phyloP scores from a whole-genome alignment of 768 basidiomycete species.

The Tulasnella sp. region DNA sequence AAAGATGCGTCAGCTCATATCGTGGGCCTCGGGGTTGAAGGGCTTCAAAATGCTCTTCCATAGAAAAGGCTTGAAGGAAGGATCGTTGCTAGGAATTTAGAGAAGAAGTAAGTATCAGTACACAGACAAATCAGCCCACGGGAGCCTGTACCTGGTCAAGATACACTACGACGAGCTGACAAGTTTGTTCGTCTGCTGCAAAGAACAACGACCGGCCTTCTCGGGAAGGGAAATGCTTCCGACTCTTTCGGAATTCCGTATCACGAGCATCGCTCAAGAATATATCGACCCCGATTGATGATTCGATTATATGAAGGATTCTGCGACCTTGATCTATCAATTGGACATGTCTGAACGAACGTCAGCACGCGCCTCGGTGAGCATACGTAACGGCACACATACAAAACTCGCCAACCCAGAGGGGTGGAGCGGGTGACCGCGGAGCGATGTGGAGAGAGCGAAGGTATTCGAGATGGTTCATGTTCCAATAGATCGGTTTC shows the following conservation, averaged over 20 bases:
- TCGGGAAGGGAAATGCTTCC: not conserved
- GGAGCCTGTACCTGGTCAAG: not conserved
- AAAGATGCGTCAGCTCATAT: constrained; percentile 53
- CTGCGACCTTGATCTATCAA: not conserved
- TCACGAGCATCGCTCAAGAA: not conserved
- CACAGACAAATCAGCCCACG: not conserved
- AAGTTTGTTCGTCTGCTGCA: constrained; percentile 58
- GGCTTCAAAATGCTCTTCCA: constrained; percentile 50
- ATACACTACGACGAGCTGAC: constrained; percentile 47
- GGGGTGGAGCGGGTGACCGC: too few relatives aligned
- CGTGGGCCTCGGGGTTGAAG: constrained; percentile 49
- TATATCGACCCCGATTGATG: not conserved
- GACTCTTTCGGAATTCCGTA: not conserved
- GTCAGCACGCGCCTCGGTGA: too few relatives aligned
- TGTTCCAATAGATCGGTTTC: too few relatives aligned
- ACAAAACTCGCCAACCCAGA: not conserved
- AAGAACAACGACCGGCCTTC: constrained; percentile 40
- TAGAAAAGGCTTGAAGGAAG: constrained; percentile 43
- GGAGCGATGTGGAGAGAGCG: too few relatives aligned
- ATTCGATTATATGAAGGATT: not conserved
- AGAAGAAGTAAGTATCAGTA: not conserved
- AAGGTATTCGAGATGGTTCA: too few relatives aligned
- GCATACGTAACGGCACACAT: too few relatives aligned
- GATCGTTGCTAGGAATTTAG: not conserved
- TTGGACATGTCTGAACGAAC: not conserved